Percentiles rank a stretch among this genome's conserved stretches.
phyloP scores from a whole-genome alignment of 2,329 filamentous ascomycete genomes.

The Hymenoscyphus repandus region DNA sequence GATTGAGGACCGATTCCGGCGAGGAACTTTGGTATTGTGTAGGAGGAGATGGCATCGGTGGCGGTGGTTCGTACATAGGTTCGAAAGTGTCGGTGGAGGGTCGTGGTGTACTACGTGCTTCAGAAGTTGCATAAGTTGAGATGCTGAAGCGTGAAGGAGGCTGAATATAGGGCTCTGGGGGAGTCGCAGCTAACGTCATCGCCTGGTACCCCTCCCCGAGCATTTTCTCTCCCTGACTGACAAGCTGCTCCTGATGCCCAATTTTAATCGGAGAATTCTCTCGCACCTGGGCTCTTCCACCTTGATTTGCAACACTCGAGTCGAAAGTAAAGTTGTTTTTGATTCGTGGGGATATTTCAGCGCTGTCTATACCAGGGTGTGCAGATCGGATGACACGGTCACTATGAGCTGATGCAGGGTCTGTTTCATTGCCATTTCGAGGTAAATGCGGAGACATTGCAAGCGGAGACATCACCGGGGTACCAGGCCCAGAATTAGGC shows the following conservation, averaged over 20 bases:
- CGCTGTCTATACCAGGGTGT: conserved; percentile 9
- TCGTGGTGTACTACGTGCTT: conserved; percentile 23
- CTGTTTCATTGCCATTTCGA: conserved; percentile 25
- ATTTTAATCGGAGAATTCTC: neutral
- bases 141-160: conserved; percentile 31
- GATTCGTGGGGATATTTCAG: conserved; percentile 13
- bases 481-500: conserved; percentile 17
- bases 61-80: conserved; percentile 8
- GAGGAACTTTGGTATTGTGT: conserved; percentile 11
- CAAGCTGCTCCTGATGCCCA: neutral
- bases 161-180: conserved; percentile 24
- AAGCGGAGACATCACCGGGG: conserved; percentile 20
- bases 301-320: conserved; percentile 1
- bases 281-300: conserved; percentile 2
- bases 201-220: conserved; percentile 26
- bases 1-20: conserved; percentile 25
- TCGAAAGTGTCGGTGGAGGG: conserved; percentile 26
- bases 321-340: conserved; percentile 12
- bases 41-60: conserved; percentile 18
- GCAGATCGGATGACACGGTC: conserved; percentile 17
- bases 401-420: conserved; percentile 18
- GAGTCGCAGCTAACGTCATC: conserved; percentile 2
- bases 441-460: conserved; percentile 15
- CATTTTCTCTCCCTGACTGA: conserved; percentile 9
- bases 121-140: conserved; percentile 29